phyloP scores from a whole-genome alignment of 257 asterid genomes.

The Solanum tacnaense region DNA sequence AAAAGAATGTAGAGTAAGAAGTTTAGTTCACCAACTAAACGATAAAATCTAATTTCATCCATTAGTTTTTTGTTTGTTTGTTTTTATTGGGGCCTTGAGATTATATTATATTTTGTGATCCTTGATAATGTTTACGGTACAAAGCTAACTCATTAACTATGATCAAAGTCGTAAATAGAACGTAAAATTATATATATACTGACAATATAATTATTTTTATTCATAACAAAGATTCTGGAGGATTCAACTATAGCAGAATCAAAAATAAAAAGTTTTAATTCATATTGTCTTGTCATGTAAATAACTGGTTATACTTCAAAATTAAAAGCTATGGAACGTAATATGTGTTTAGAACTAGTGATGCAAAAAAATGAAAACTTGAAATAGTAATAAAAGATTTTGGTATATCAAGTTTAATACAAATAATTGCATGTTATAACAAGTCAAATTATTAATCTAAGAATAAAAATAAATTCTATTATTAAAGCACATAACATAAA shows the following conservation, averaged over 20 bases:
- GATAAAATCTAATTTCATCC: background rate
- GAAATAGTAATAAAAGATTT: too few relatives aligned
- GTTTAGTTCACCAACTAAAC: conserved; percentile 69
- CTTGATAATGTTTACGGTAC: background rate
- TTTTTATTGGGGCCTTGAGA: background rate
- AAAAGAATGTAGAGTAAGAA: background rate
- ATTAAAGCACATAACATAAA: background rate
- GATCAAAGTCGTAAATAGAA: background rate
- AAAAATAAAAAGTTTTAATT: too few relatives aligned
- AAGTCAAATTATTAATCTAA: background rate
- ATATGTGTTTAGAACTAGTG: background rate
- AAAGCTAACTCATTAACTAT: conserved; percentile 3
- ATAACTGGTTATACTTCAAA: background rate
- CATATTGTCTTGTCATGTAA: background rate
- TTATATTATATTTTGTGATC: background rate
- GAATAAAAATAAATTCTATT: background rate
- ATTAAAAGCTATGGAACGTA: background rate
- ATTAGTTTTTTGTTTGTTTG: background rate
- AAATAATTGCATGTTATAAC: background rate
- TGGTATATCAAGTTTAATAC: background rate
- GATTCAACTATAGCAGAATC: background rate
- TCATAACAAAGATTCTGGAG: background rate
- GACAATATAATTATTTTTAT: background rate
- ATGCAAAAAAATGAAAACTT: background rate
- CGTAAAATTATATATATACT: background rate